These are phyloP conservation scores for Termitomyces sp. DNA, from an alignment of 768 basidiomycete genomes.

Conservation along the genomic window DNA sequence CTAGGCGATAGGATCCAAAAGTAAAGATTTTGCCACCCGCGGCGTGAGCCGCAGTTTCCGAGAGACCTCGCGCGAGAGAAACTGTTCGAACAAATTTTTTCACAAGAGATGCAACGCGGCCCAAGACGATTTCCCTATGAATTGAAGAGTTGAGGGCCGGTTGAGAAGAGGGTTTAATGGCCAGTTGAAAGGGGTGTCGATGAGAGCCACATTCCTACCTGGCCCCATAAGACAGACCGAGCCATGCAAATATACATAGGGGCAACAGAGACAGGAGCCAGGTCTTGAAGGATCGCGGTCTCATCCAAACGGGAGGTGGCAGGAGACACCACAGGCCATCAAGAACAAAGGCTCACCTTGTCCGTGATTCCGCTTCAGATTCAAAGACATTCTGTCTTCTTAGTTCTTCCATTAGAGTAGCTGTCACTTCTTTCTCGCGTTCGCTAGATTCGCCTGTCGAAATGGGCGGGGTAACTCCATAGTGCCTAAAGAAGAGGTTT, in stretches of 20 bases:
- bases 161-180: conserved; percentile 1
- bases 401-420: conserved; percentile 87
- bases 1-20: conserved; percentile 96
- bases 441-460: conserved; percentile 68
- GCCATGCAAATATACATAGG: conserved; percentile 1
- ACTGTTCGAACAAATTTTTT: conserved; percentile 90
- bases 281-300: conserved; percentile 8
- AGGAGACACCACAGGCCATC: conserved; percentile 4
- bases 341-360: conserved; percentile 55
- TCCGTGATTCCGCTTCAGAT: conserved; percentile 80
- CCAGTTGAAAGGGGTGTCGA: conserved; percentile 3
- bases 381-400: conserved; percentile 85
- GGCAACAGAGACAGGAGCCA: not conserved
- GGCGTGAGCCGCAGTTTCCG: conserved; percentile 79
- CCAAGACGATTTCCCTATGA: conserved; percentile 86
- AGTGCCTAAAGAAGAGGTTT: conserved; percentile 41
- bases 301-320: conserved; percentile 4
- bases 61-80: conserved; percentile 73
- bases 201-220: conserved; percentile 6
- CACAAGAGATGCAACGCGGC: conserved; percentile 82
- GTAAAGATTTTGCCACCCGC: conserved; percentile 99
- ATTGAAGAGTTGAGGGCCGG: conserved; percentile 13
- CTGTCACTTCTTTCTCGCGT: conserved; percentile 78
- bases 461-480: conserved; percentile 86
- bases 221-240: conserved; percentile 1